Base-by-base conservation (phyloP, 306 rosid genomes). In the Glycine tomentella region DNA sequence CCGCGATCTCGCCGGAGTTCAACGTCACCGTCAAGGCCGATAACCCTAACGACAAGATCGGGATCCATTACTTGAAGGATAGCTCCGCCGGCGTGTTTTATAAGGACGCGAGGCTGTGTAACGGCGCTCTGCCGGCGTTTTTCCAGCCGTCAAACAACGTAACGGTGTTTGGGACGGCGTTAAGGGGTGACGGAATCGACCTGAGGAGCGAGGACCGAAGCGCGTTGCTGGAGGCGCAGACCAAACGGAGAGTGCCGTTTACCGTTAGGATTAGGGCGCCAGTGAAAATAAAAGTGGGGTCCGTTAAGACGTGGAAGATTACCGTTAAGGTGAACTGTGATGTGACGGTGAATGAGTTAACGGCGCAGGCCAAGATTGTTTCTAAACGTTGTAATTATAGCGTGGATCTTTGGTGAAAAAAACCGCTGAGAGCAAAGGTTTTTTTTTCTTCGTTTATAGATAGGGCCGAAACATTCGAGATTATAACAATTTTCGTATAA, bases 21-120 rank as follows among this genome's bases (percentile, higher is more conserved):
- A 80, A 84, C 42, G 85, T 90, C 20, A 2, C 89, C 4, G 75
- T 94, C 4, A 80, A 76, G 42, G 91, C 94, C 0, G 69, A 86
- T 2, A 92, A 94, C 75, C 91, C 91, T 11, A 94, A 91, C 87
- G 44, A 72, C 12, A 88, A 81, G 71, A 89, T 94, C 68, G 98
- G 98, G 31, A 86, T 94, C 82, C 74, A 58, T 87, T 92, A 94
- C 86, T 80, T 77, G 72, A 87, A 25, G 14, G 86, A 80, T 5
- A 88, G 94, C 84, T 82, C 87, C 49, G 91, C 75, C 1, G 75
- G 73, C n/a, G 56, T 92, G 3, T 85, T 61, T 53, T 91, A 84
- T 49, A 45, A 83, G 15, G 87, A 84, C 63, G 80, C 82, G 36
- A 76, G 17, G 71, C 50, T 92, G 5, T 84, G 90, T 40, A 69